A percentile compares a stretch with the other conserved stretches of the same genome.
These are phyloP conservation scores for Trypanosomatidae sp. DNA, from an alignment of 208 protist species.

Conservation along the genomic window DNA sequence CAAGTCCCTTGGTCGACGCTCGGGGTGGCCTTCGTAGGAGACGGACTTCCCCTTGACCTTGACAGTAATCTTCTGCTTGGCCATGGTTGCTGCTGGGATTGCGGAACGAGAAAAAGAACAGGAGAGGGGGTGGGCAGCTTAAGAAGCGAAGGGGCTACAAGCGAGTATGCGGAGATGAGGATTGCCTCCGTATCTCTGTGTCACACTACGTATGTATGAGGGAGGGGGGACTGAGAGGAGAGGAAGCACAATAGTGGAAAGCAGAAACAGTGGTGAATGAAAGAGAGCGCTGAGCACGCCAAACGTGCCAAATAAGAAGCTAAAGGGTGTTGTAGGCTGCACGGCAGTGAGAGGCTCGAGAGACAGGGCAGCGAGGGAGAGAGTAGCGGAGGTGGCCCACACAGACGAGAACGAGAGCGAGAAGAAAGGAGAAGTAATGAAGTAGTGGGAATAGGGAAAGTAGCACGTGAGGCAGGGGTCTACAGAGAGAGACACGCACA, in stretches of 20 bases:
- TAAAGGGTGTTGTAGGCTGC: background rate
- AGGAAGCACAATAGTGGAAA: background rate
- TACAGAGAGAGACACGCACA: background rate
- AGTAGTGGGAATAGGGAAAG: background rate
- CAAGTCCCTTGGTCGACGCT: conserved; percentile 66
- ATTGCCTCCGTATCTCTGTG: conserved; percentile 1
- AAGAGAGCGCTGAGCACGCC: background rate
- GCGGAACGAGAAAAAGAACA: conserved; percentile 5
- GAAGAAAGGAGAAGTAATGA: conserved; percentile 13
- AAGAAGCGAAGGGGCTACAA: background rate
- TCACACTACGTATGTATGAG: background rate
- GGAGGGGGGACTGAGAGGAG: background rate
- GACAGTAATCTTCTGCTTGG: conserved; percentile 73
- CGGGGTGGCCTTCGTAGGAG: conserved; percentile 69
- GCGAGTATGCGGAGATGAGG: background rate
- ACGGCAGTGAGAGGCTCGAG: background rate
- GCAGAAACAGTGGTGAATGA: background rate
- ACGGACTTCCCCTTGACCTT: conserved; percentile 59
- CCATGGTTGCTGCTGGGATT: conserved; percentile 34
- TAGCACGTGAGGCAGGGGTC: background rate
- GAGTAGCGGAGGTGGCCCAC: background rate
- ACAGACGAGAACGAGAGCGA: background rate
- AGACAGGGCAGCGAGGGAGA: background rate
- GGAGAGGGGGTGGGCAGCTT: background rate
- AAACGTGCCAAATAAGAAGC: background rate